phyloP scores from a whole-genome alignment of 768 basidiomycete genomes.

The Pleurotus tuber-regium region DNA sequence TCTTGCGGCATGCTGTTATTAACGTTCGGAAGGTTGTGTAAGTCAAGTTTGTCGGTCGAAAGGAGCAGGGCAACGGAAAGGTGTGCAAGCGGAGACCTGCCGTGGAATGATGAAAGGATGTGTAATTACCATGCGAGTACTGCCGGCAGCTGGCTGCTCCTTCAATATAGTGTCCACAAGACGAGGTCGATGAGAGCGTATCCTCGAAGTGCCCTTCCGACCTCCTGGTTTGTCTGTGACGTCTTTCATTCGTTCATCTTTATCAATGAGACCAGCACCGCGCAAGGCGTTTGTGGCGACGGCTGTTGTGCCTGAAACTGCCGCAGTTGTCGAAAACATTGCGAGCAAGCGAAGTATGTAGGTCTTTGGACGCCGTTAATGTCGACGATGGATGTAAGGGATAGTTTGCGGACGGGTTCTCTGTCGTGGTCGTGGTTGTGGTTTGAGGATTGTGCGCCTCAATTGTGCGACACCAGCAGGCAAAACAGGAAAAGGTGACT shows the following conservation, averaged over 20 bases:
- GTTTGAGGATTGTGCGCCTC: neutral
- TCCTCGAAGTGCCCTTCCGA: constrained; percentile 64
- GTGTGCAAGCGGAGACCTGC: constrained; percentile 14
- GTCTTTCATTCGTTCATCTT: constrained; percentile 75
- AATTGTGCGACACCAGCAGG: neutral
- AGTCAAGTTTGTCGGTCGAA: constrained; percentile 27
- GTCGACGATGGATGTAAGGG: neutral
- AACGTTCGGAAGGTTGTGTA: constrained; percentile 24
- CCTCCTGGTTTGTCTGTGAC: constrained; percentile 67
- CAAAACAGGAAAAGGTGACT: constrained; percentile 7
- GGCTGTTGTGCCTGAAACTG: constrained; percentile 54
- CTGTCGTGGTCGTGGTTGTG: constrained; percentile 2
- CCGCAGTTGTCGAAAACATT: constrained; percentile 63
- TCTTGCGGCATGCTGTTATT: constrained; percentile 27
- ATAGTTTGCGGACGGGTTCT: neutral
- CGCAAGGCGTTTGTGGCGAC: constrained; percentile 64
- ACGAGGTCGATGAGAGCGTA: constrained; percentile 48
- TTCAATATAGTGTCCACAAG: constrained; percentile 28
- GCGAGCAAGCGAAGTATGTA: constrained; percentile 3
- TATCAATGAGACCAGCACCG: constrained; percentile 73
- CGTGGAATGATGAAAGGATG: constrained; percentile 8
- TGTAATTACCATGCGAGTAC: constrained; percentile 58
- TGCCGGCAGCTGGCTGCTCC: constrained; percentile 41
- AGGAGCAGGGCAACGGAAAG: constrained; percentile 31
- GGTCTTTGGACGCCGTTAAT: constrained; percentile 6